phyloP scores from a whole-genome alignment of 352 stramenopile genomes.

The Globisporangium lucens region DNA sequence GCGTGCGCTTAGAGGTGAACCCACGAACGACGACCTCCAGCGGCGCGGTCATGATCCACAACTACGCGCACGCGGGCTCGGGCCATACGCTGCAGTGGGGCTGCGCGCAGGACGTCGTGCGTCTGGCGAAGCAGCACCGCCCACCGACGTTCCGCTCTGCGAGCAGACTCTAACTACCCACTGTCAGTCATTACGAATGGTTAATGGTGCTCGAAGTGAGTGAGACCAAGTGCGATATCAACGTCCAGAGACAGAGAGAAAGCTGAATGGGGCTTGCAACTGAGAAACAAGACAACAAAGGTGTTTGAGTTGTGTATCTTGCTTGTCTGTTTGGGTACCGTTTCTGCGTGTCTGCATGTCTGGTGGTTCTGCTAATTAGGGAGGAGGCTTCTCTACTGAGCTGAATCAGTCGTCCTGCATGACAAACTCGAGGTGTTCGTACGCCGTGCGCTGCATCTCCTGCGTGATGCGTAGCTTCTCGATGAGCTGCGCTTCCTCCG shows the following conservation, averaged over 20 bases:
- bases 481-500: conserved; percentile 56
- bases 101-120: conserved; percentile 52
- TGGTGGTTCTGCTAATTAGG: neutral
- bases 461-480: conserved; percentile 60
- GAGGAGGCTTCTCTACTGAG: neutral
- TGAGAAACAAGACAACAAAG: neutral
- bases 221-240: neutral
- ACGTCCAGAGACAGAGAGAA: neutral
- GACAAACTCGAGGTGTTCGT: conserved; percentile 64
- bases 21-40: conserved; percentile 19
- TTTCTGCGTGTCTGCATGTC: neutral
- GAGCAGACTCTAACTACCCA: conserved; percentile 11
- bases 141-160: neutral
- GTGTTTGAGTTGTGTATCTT: neutral
- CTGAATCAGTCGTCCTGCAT: conserved; percentile 37
- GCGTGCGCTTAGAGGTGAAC: conserved; percentile 51
- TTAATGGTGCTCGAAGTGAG: neutral
- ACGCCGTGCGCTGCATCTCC: conserved; percentile 58
- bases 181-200: neutral
- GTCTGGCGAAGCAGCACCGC: conserved; percentile 24
- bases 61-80: conserved; percentile 64
- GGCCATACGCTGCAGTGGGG: conserved; percentile 73
- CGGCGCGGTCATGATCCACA: conserved; percentile 61
- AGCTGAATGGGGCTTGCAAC: neutral
- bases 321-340: neutral